phyloP scores from a whole-genome alignment of 1,284 basidiomycete genomes.

The Moniliella sp. region DNA sequence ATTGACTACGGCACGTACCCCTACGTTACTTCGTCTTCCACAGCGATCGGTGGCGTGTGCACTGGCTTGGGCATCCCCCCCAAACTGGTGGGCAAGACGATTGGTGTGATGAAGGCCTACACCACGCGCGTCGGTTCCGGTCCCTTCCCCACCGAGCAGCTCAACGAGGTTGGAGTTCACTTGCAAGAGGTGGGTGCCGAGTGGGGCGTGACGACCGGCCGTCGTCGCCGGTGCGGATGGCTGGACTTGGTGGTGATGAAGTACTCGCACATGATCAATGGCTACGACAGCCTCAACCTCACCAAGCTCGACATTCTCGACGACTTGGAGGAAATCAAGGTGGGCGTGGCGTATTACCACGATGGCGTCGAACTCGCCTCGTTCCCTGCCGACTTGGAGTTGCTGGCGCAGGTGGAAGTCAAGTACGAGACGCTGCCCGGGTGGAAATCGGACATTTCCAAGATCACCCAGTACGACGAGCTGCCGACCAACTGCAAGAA shows the following conservation, averaged over 20 bases:
- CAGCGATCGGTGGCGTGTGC: conserved; percentile 77
- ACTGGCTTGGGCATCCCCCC: conserved; percentile 89
- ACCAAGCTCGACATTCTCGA: conserved; percentile 91
- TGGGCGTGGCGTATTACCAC: conserved; percentile 61
- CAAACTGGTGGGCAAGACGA: conserved; percentile 55
- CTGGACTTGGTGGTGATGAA: conserved; percentile 83
- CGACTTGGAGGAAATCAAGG: conserved; percentile 62
- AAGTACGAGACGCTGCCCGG: conserved; percentile 74
- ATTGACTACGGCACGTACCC: conserved; percentile 94
- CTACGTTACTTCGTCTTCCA: conserved; percentile 80
- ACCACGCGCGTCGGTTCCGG: conserved; percentile 91
- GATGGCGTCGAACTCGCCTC: too few relatives aligned
- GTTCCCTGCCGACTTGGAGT: conserved; percentile 56
- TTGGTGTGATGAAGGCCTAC: conserved; percentile 91
- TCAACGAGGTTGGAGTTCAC: conserved; percentile 62
- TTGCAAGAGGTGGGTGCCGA: conserved; percentile 83
- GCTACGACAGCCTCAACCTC: conserved; percentile 76
- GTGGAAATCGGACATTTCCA: conserved; percentile 64
- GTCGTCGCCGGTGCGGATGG: conserved; percentile 83
- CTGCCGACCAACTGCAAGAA: conserved; percentile 65
- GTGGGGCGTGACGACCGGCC: conserved; percentile 75
- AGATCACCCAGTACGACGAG: conserved; percentile 48
- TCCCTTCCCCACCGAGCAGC: conserved; percentile 86
- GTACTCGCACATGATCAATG: conserved; percentile 82
- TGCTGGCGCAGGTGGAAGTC: conserved; percentile 60